Base-by-base conservation (phyloP, 2,329 filamentous ascomycete genomes). In the Helicocarpus griseus region DNA sequence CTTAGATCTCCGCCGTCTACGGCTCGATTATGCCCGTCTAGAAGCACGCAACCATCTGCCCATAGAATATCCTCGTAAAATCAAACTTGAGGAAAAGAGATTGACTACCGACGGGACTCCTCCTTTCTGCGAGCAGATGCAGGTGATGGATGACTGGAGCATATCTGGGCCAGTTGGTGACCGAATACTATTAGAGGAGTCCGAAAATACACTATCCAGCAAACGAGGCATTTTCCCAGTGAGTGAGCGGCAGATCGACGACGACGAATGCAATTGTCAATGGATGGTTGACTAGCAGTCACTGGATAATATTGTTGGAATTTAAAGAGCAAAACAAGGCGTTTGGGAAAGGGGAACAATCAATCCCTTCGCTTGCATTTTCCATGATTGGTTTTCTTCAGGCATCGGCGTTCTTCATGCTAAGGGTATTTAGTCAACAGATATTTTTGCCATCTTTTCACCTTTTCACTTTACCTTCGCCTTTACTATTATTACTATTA, bases 71-170 rank as follows among this genome's bases (percentile, higher is more conserved):
- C 80, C 82, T 1, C 80, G 78, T 48, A 72, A 79, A 24, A 73
- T 85, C 59, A 86, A 86, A 65, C 74, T 86, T 43, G 79, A 83
- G 63, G 82, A 86, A 65, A 78, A 81, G 48, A 77, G 83, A 22
- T 67, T 71, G 40, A 67, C 71, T 5, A 63, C 70, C 7, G 64
- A 64, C 31, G 63, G 68, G 5, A 55, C 60, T 9, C 60, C 71
- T 48, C 77, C 82, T 1, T 85, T 83, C 63, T 86, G 83, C 60
- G 75, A 84, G 59, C 77, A 83, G 61, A 83, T 84, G 74, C 71
- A 78, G 55, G 72, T 86, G 11, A 67, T 80, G 50, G 65, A 76
- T 45, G 70, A 81, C 56, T 76, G 77, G 28, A 58, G 64, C 7
- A 62, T 77, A 31, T 41, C 38, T 14, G 36, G 36, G 13, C 48